phyloP scores from a whole-genome alignment of 2,329 filamentous ascomycete genomes.

The Ceratocystiopsis brevicomis region DNA sequence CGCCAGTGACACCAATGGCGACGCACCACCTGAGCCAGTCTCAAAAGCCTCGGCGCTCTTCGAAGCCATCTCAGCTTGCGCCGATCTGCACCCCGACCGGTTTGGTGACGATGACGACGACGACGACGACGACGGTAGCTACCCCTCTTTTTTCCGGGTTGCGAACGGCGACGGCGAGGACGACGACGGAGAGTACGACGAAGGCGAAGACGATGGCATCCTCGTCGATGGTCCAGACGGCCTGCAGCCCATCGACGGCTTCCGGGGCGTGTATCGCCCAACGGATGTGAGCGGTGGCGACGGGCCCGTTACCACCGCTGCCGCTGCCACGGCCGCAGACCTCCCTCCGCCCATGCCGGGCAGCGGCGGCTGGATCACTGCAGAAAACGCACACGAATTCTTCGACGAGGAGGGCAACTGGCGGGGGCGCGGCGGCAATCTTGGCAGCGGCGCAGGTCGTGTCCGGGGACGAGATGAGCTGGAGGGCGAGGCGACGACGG shows the following conservation, averaged over 20 bases:
- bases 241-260: constrained; percentile 35
- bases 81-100: constrained; percentile 57
- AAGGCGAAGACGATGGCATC: constrained; percentile 34
- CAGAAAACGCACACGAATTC: constrained; percentile 72
- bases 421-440: constrained; percentile 34
- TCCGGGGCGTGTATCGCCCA: constrained; percentile 32
- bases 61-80: constrained; percentile 53
- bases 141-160: constrained; percentile 36
- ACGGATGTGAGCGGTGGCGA: too few relatives aligned
- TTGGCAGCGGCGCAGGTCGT: constrained; percentile 46
- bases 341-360: constrained; percentile 52
- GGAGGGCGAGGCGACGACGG: constrained; percentile 14
- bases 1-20: background rate
- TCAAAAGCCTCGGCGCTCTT: constrained; percentile 33
- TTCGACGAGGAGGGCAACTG: constrained; percentile 70
- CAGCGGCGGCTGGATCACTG: constrained; percentile 71
- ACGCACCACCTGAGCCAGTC: constrained; percentile 10
- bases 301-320: constrained; percentile 15
- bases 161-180: constrained; percentile 37
- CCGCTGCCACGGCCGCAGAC: constrained; percentile 26
- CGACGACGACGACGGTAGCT: constrained; percentile 25
- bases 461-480: constrained; percentile 34
- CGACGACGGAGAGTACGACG: constrained; percentile 22
- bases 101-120: constrained; percentile 38
- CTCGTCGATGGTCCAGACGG: constrained; percentile 34